phyloP scores from a whole-genome alignment of 129 eudicot species.

The Rutidosis leptorrhynchoides region DNA sequence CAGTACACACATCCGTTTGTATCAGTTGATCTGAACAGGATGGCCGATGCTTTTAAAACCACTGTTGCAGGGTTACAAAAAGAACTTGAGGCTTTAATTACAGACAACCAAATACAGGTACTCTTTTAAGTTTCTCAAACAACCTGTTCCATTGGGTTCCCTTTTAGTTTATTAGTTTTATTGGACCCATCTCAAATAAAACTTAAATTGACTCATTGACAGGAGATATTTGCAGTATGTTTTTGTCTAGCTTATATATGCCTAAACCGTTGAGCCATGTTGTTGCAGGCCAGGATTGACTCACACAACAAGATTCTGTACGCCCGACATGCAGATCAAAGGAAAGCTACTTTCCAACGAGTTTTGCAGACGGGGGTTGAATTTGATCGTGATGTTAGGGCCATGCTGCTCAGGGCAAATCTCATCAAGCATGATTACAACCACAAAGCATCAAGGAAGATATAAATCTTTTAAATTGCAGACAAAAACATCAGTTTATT shows the following conservation, averaged over 20 bases:
- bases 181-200: background rate
- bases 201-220: background rate
- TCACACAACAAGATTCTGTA: constrained; percentile 92
- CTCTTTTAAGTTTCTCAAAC: background rate
- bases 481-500: background rate
- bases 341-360: constrained; percentile 90
- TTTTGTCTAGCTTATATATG: background rate
- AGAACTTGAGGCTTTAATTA: constrained; percentile 85
- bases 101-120: constrained; percentile 91
- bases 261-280: background rate
- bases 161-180: background rate
- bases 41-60: constrained; percentile 94
- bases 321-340: constrained; percentile 98
- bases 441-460: constrained; percentile 51
- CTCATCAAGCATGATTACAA: constrained; percentile 75
- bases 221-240: background rate
- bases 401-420: constrained; percentile 86
- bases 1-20: constrained; percentile 92
- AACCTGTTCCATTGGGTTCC: background rate
- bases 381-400: constrained; percentile 82
- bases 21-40: constrained; percentile 89
- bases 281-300: constrained; percentile 87
- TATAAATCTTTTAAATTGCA: constrained; percentile 17
- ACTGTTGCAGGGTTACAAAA: constrained; percentile 65
- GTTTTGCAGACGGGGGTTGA: constrained; percentile 86